Conservation (phyloP, 2,329 filamentous ascomycete species). For the Colletotrichum nymphaeae region DNA sequence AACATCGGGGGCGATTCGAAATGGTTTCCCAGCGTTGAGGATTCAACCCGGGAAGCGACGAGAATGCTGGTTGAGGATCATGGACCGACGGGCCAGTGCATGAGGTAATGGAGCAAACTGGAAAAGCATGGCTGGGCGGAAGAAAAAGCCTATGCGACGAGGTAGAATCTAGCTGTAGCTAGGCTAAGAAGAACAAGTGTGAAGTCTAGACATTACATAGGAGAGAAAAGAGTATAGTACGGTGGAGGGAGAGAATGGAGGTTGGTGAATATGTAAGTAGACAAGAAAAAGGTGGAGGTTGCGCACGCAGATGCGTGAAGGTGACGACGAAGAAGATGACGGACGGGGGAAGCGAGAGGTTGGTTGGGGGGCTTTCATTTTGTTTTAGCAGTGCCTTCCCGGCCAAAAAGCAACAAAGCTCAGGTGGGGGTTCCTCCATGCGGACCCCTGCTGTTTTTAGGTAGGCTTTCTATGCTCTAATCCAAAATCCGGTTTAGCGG, state of each 20-base stretch:
- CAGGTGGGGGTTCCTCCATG: conserved; percentile 25
- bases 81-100: conserved; percentile 33
- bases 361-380: conserved; percentile 24
- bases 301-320: conserved; percentile 16
- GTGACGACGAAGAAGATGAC: conserved; percentile 20
- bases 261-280: conserved; percentile 11
- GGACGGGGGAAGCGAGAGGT: conserved; percentile 14
- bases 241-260: conserved; percentile 12
- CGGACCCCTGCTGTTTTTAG: conserved; percentile 19
- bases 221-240: conserved; percentile 4
- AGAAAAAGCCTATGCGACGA: conserved; percentile 10
- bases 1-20: conserved; percentile 46
- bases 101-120: conserved; percentile 39
- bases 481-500: conserved; percentile 19
- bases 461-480: not conserved
- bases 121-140: conserved; percentile 37
- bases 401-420: conserved; percentile 12
- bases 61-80: conserved; percentile 30
- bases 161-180: not conserved
- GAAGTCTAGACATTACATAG: conserved; percentile 31
- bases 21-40: conserved; percentile 32
- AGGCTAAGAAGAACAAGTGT: conserved; percentile 14
- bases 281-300: conserved; percentile 21
- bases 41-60: conserved; percentile 37
- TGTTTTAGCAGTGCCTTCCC: conserved; percentile 21